phyloP scores from a whole-genome alignment of 805 yeast species.

The Candida palmyrensis region DNA sequence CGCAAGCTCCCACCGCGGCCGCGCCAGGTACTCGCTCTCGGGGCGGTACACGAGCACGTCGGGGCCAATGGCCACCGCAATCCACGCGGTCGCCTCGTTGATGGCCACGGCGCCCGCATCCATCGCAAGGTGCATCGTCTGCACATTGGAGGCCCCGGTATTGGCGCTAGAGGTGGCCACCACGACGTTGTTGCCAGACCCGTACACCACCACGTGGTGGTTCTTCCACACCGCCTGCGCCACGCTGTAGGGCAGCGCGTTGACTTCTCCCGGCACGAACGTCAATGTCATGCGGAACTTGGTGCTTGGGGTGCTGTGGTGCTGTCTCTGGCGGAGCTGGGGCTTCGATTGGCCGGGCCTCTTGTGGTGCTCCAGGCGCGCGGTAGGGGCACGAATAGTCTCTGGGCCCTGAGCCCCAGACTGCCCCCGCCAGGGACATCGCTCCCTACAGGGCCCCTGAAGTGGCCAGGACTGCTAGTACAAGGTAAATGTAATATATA shows the following conservation, averaged over 20 bases:
- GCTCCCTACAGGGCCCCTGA: no score
- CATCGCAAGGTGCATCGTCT: slow-evolving; percentile 65
- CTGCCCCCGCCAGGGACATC: no score
- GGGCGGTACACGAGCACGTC: slow-evolving; percentile 53
- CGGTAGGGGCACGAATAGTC: no score
- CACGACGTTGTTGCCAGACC: slow-evolving; percentile 85
- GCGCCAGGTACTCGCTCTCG: slow-evolving; percentile 40
- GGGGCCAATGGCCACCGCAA: slow-evolving; percentile 47
- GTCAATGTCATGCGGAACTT: slow-evolving; percentile 51
- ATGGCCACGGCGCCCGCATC: slow-evolving; percentile 69
- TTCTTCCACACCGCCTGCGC: slow-evolving; percentile 62
- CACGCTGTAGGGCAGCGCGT: slow-evolving; percentile 48
- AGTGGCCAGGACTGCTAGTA: no score
- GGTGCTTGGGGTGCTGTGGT: background rate
- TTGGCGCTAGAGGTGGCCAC: slow-evolving; percentile 21
- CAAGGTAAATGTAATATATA: no score
- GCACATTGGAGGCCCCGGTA: slow-evolving; percentile 33
- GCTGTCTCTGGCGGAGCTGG: background rate
- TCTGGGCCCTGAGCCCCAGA: no score
- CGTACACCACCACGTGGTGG: slow-evolving; percentile 62
- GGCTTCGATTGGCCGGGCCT: no score
- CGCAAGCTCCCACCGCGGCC: slow-evolving; percentile 42
- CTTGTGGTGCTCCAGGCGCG: no score
- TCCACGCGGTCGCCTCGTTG: slow-evolving; percentile 52
- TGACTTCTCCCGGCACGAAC: slow-evolving; percentile 85